A percentile compares a stretch with the other conserved stretches of the same genome.
phyloP scores from a whole-genome alignment of 2,329 filamentous ascomycete genomes.

The Lecanoromycetidae sp. region DNA sequence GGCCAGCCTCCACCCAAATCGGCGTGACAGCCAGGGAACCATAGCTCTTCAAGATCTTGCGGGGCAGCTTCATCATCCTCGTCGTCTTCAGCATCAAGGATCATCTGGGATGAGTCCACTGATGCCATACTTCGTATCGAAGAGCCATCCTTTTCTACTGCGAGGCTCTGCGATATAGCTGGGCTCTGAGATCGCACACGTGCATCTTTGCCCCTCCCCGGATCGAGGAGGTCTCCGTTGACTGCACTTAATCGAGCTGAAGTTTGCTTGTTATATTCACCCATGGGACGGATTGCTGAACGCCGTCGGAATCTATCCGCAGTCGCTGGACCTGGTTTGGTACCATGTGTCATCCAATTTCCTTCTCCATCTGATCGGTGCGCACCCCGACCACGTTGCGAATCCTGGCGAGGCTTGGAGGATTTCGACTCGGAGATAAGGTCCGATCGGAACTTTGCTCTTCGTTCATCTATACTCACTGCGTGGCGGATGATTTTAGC shows the following conservation, averaged over 20 bases:
- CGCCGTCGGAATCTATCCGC: constrained; percentile 3
- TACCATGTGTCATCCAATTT: not conserved
- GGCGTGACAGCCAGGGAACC: constrained; percentile 64
- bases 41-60: constrained; percentile 66
- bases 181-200: not conserved
- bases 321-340: not conserved
- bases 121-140: constrained; percentile 13
- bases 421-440: constrained; percentile 35
- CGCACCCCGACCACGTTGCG: constrained; percentile 4
- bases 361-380: not conserved
- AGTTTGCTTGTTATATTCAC: not conserved
- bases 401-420: constrained; percentile 1
- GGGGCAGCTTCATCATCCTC: constrained; percentile 29
- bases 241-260: not conserved
- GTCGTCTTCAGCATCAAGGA: constrained; percentile 16
- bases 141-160: not conserved
- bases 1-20: constrained; percentile 72
- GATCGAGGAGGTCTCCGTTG: constrained; percentile 2
- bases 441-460: constrained; percentile 48
- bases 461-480: constrained; percentile 44
- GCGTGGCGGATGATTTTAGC: constrained; percentile 46
- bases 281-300: not conserved
- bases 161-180: not conserved
- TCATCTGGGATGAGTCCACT: constrained; percentile 5
- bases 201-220: not conserved